Evolutionary conservation across 2,329 filamentous ascomycete genomes (phyloP).

Genomic region (Fusarium sp.): DNA sequence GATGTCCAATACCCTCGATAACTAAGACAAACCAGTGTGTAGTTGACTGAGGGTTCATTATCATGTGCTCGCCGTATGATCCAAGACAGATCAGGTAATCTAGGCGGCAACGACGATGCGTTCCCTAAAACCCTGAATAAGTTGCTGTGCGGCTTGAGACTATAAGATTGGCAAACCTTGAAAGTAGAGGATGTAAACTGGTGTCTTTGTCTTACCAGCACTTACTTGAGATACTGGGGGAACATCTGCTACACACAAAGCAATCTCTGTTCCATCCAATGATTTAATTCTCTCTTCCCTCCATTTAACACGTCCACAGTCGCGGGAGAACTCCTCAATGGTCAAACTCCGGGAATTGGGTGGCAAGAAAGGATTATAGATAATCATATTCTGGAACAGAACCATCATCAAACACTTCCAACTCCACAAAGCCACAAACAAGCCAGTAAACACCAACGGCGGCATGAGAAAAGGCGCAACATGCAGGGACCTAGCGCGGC

Average conservation of each 20-base stretch:
- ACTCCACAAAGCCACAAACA: conserved; percentile 73
- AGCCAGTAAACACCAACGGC: conserved; percentile 73
- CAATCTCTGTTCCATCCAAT: conserved; percentile 73
- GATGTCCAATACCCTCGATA: conserved; percentile 85
- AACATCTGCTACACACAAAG: conserved; percentile 66
- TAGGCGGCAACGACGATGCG: conserved; percentile 67
- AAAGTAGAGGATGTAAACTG: conserved; percentile 59
- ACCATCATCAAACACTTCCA: conserved; percentile 81
- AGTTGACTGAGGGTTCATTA: conserved; percentile 50
- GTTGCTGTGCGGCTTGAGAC: neutral
- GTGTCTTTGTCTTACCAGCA: conserved; percentile 31
- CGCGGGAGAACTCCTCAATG: conserved; percentile 70
- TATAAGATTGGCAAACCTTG: conserved; percentile 38
- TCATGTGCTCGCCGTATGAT: conserved; percentile 61
- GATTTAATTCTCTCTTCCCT: conserved; percentile 70
- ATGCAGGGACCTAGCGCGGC: conserved; percentile 45
- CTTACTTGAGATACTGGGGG: conserved; percentile 4
- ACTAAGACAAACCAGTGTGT: conserved; percentile 66
- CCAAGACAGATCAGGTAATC: conserved; percentile 67
- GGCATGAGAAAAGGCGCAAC: conserved; percentile 65
- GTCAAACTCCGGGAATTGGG: conserved; percentile 76
- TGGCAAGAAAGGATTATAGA: conserved; percentile 82
- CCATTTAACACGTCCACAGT: conserved; percentile 75
- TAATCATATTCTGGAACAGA: conserved; percentile 82
- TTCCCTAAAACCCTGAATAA: conserved; percentile 59